Percentiles rank a stretch among this genome's conserved stretches.
Evolutionary conservation across 2,329 filamentous ascomycete genomes (phyloP).

Genomic region (Fusarium pseudonygamai): DNA sequence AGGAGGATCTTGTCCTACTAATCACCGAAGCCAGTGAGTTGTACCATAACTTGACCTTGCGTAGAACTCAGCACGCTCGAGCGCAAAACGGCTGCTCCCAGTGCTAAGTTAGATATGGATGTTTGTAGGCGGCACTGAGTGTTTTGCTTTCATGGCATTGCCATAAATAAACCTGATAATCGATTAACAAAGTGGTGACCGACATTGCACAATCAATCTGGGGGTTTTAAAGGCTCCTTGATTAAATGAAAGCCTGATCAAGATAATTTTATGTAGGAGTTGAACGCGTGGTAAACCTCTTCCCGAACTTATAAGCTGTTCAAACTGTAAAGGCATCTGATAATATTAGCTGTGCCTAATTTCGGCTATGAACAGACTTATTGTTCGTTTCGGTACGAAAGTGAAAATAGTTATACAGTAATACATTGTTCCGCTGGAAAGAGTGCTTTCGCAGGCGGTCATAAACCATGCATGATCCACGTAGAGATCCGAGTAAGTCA

Average conservation of each 20-base stretch:
- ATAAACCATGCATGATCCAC: constrained; percentile 33
- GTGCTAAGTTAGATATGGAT: neutral
- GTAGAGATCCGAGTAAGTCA: constrained; percentile 40
- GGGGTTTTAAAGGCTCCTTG: neutral
- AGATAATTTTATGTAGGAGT: neutral
- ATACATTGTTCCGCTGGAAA: constrained; percentile 41
- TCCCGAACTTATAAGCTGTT: neutral
- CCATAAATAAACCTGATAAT: neutral
- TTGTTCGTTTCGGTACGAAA: constrained; percentile 16
- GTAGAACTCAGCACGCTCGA: constrained; percentile 6
- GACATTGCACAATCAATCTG: neutral
- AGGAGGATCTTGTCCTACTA: neutral
- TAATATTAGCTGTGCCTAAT: constrained; percentile 9
- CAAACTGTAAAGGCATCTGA: neutral
- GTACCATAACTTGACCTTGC: neutral
- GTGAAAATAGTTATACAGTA: constrained; percentile 44
- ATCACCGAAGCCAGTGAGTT: neutral
- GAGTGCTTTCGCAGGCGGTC: constrained; percentile 20
- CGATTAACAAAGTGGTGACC: constrained; percentile 18
- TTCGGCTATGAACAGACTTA: constrained; percentile 12
- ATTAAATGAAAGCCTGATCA: constrained; percentile 4
- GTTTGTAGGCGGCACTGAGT: neutral
- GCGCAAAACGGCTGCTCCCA: neutral
- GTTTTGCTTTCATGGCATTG: constrained; percentile 1
- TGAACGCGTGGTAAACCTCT: neutral